These are phyloP conservation scores for Lactarius vividus DNA, from an alignment of 768 basidiomycete genomes.

Conservation along the genomic window DNA sequence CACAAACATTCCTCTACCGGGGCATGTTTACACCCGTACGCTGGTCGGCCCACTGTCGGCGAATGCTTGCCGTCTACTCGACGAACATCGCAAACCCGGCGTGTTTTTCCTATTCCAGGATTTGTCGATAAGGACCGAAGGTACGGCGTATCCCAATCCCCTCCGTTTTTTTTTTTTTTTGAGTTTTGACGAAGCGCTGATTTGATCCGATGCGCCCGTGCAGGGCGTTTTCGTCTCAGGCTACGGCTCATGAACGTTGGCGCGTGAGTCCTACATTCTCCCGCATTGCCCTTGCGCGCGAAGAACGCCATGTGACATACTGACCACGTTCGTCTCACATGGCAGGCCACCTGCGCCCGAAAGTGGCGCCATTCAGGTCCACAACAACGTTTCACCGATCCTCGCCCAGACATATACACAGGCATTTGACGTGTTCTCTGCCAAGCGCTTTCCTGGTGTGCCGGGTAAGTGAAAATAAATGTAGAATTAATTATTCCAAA, in stretches of 20 bases:
- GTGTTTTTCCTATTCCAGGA: constrained; percentile 97
- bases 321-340: not conserved
- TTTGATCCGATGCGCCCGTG: constrained; percentile 13
- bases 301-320: not conserved
- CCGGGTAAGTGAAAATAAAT: constrained; percentile 53
- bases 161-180: constrained; percentile 11
- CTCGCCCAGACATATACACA: constrained; percentile 83
- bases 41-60: constrained; percentile 87
- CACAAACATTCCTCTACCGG: constrained; percentile 48
- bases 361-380: constrained; percentile 58
- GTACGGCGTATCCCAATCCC: constrained; percentile 38
- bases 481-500: not conserved
- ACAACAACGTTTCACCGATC: constrained; percentile 68
- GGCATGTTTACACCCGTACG: constrained; percentile 78
- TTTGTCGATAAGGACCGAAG: constrained; percentile 90
- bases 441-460: constrained; percentile 94
- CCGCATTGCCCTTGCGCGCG: constrained; percentile 11
- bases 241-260: constrained; percentile 89
- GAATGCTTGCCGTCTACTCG: constrained; percentile 78
- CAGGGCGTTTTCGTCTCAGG: constrained; percentile 82
- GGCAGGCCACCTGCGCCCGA: constrained; percentile 59
- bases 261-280: constrained; percentile 57
- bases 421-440: constrained; percentile 83
- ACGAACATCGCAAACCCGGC: constrained; percentile 81
- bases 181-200: constrained; percentile 17